Evolutionary conservation across 495 filamentous ascomycete genomes (phyloP).

Genomic region (Tuber indicum): DNA sequence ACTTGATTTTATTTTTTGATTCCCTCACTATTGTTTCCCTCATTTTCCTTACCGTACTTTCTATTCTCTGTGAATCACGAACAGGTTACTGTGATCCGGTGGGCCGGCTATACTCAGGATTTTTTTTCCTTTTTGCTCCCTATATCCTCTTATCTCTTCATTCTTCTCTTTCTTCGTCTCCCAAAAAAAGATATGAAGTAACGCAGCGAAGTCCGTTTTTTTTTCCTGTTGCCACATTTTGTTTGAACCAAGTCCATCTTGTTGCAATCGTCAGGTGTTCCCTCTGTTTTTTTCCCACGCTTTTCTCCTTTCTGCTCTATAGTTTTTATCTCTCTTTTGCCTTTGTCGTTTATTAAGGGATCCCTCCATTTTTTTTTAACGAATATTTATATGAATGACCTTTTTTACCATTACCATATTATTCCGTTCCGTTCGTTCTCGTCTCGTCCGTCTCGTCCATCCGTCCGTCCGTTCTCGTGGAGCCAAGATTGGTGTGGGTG

Average conservation of each 20-base stretch:
- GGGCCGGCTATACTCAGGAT: constrained; percentile 37
- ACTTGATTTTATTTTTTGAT: constrained; percentile 34
- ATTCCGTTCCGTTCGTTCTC: not conserved
- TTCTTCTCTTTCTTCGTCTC: constrained; percentile 29
- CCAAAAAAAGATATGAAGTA: constrained; percentile 41
- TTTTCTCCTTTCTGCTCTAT: not conserved
- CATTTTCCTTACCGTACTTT: constrained; percentile 20
- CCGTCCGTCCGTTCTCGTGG: constrained; percentile 2
- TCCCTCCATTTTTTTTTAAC: constrained; percentile 5
- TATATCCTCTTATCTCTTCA: constrained; percentile 5
- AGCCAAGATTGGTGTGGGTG: not conserved
- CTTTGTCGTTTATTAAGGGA: not conserved
- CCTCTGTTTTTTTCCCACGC: constrained; percentile 16
- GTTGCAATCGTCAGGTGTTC: constrained; percentile 28
- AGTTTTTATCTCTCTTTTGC: not conserved
- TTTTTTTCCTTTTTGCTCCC: constrained; percentile 38
- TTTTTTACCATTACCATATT: constrained; percentile 5
- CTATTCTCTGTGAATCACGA: constrained; percentile 25
- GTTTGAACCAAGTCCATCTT: not conserved
- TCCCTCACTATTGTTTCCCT: constrained; percentile 21
- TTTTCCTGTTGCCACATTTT: constrained; percentile 16
- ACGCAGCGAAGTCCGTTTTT: constrained; percentile 40
- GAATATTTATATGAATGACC: constrained; percentile 7
- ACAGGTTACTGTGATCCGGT: constrained; percentile 35
- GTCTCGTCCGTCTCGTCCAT: not conserved